Evolutionary conservation across 805 yeast genomes (phyloP), one percentile per base, ranked within the genome.

Genomic region (Babjeviella inositovora): DNA sequence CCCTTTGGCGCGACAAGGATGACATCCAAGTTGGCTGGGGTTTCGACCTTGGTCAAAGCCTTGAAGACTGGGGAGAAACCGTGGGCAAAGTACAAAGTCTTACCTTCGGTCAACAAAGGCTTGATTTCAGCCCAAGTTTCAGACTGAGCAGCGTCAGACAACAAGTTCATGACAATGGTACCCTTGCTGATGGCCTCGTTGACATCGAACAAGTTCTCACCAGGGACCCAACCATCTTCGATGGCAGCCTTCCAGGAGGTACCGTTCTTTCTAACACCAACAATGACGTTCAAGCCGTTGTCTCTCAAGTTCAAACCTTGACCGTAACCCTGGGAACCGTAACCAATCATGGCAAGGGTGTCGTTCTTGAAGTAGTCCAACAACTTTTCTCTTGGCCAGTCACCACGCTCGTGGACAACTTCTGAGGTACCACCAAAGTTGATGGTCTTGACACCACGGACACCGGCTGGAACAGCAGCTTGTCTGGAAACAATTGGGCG

Each of bases 281-380:
- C 67, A 53, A 90, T 80, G 43, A 87, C 98, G 57, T 87, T 87
- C 50, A 90, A 59, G 59, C 98, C 98, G 49, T 90, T 87, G 70
- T 90, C 98, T 66, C 98, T 81, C 66, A 92, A 65, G 84, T 90
- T 90, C 45, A 90, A 73, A 62, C 96, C 97, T 69, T 90, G 98
- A 54, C 98, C 98, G 70, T 90, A 87, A 70, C 98, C 98, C 67
- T 90, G 98, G 39, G 98, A 87, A 53, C 98, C 98, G 74, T 90
- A 90, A 61, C 98, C 98, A 42, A 90, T 85, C 49, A 90, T 62
- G 39, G 98, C 97, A 50, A 90, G 65, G 32, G 98, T 90, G 57
- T 90, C 97, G 59, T 85, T 65, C 72, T 90, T 87, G 84, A 90
- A 90, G 71, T 85, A 90, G 47, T 82, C 85, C 35, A 75, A 69